A percentile compares a stretch with the other conserved stretches of the same genome.
Evolutionary conservation across 208 protist genomes (phyloP).

Genomic region (Crithidia sp.): DNA sequence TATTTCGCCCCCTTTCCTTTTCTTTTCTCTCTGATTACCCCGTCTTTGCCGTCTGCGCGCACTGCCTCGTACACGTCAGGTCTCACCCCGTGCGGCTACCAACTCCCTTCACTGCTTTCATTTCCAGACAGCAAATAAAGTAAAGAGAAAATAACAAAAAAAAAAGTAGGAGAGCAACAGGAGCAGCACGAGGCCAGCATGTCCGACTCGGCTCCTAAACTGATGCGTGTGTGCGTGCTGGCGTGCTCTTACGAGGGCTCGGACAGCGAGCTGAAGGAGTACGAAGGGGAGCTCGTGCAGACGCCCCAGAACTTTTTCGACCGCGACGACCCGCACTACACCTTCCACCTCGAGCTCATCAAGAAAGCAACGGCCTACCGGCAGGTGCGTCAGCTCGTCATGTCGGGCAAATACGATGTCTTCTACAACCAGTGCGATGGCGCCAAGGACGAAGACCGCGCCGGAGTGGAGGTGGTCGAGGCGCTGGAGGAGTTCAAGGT

Average conservation of each 20-base stretch:
- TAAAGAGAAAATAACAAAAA: constrained; percentile 7
- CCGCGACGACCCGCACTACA: constrained; percentile 48
- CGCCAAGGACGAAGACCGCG: constrained; percentile 89
- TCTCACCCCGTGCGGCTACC: background rate
- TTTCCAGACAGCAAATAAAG: background rate
- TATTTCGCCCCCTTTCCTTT: background rate
- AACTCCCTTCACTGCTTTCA: background rate
- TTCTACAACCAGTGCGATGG: constrained; percentile 94
- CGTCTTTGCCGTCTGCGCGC: too few relatives aligned
- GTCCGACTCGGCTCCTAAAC: constrained; percentile 9
- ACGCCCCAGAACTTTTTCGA: constrained; percentile 85
- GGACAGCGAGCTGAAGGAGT: constrained; percentile 82
- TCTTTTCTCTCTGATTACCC: background rate
- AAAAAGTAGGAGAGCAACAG: background rate
- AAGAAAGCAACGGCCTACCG: constrained; percentile 86
- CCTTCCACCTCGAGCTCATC: constrained; percentile 74
- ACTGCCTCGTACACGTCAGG: background rate
- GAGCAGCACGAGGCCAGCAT: constrained; percentile 3
- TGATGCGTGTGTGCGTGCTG: constrained; percentile 75
- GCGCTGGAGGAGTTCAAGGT: constrained; percentile 91
- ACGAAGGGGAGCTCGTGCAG: constrained; percentile 76
- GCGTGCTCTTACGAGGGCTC: constrained; percentile 86
- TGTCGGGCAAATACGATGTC: constrained; percentile 81
- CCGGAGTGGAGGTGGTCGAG: constrained; percentile 84
- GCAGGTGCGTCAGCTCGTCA: constrained; percentile 82